Evolutionary conservation across 1,139 yeast species (phyloP).

Genomic region (Hyphopichia wangnamkhiaoensis): DNA sequence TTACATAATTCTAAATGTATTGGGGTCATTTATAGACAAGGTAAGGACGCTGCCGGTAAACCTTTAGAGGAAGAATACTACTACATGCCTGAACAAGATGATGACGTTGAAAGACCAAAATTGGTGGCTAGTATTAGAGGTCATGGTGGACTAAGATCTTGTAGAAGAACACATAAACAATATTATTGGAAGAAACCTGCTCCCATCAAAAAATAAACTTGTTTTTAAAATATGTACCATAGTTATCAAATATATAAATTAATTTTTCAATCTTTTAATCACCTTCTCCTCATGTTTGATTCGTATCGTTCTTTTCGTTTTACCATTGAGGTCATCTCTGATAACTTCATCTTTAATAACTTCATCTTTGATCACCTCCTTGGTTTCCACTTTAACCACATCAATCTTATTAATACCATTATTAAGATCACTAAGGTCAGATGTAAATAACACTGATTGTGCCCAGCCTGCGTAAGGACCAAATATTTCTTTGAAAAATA

Average conservation of each 20-base stretch:
- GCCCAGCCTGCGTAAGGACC: slow-evolving; percentile 98
- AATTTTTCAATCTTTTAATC: slow-evolving; percentile 1
- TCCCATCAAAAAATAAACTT: slow-evolving; percentile 37
- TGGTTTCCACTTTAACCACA: slow-evolving; percentile 4
- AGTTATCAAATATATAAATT: not conserved
- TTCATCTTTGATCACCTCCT: slow-evolving; percentile 1
- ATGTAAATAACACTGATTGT: slow-evolving; percentile 85
- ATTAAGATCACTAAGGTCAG: slow-evolving; percentile 67
- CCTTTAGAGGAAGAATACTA: slow-evolving; percentile 92
- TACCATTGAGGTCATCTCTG: not conserved
- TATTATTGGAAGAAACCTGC: slow-evolving; percentile 83
- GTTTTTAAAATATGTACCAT: not conserved
- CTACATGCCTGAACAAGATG: slow-evolving; percentile 81
- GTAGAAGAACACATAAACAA: slow-evolving; percentile 93
- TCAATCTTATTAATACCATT: slow-evolving; percentile 51
- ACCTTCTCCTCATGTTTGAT: slow-evolving; percentile 1
- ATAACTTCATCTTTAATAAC: slow-evolving; percentile 3
- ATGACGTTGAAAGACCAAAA: slow-evolving; percentile 64
- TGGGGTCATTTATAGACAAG: slow-evolving; percentile 83
- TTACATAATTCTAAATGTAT: slow-evolving; percentile 56
- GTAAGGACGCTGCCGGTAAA: slow-evolving; percentile 96
- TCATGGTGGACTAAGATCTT: slow-evolving; percentile 76
- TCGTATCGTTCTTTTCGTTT: not conserved
- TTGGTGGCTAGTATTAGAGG: slow-evolving; percentile 81
- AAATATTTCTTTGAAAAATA: slow-evolving; percentile 68